Conservation (phyloP, 2,329 filamentous ascomycete genomes). For the Colletotrichum gigasporum region DNA sequence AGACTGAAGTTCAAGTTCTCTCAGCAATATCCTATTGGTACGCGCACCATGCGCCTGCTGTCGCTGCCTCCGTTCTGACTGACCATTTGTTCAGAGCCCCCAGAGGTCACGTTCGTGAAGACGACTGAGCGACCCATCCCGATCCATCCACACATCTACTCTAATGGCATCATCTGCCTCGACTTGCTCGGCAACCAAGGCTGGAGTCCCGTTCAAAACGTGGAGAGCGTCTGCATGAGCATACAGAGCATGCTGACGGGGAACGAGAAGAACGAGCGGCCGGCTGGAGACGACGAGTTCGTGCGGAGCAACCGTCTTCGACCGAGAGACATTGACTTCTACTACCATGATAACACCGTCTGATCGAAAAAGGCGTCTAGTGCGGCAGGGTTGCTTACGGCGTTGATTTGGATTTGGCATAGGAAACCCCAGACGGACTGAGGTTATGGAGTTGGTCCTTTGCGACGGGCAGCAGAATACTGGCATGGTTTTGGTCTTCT, state of each 20-base stretch:
- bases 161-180: constrained; percentile 97
- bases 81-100: constrained; percentile 72
- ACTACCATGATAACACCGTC: constrained; percentile 90
- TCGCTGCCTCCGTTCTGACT: neutral
- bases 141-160: constrained; percentile 97
- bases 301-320: constrained; percentile 81
- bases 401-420: constrained; percentile 24
- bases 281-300: constrained; percentile 90
- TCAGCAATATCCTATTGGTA: constrained; percentile 89
- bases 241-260: constrained; percentile 98
- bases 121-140: constrained; percentile 76
- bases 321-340: constrained; percentile 90
- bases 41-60: constrained; percentile 32
- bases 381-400: constrained; percentile 10
- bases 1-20: constrained; percentile 89
- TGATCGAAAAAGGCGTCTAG: neutral
- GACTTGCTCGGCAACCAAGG: constrained; percentile 88
- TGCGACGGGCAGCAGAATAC: constrained; percentile 8
- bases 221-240: constrained; percentile 96
- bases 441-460: constrained; percentile 7
- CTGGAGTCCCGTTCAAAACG: constrained; percentile 97
- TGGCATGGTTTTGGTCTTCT: constrained; percentile 4
- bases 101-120: constrained; percentile 89
- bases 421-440: constrained; percentile 8
- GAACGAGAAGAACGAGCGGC: constrained; percentile 90